Conservation (phyloP, 169 alveolate genomes). For the Eimeria necatrix region DNA sequence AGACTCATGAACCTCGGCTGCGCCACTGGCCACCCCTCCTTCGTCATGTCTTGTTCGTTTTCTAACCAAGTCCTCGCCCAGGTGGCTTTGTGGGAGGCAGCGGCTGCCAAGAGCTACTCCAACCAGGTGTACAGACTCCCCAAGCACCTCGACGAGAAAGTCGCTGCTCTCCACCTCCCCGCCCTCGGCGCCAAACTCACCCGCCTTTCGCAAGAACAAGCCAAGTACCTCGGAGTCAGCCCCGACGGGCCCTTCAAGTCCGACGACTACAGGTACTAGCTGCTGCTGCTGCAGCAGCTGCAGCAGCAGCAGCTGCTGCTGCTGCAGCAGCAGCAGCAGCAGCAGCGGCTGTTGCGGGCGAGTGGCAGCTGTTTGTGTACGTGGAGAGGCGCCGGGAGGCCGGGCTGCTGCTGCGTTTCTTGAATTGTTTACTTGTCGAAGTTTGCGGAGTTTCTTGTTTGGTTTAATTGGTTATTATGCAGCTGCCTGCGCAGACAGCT, state of each 20-base stretch:
- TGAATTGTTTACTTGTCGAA: too few species aligned
- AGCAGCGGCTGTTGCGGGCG: too few species aligned
- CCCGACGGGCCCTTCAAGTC: conserved; percentile 97
- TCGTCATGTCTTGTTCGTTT: conserved; percentile 99
- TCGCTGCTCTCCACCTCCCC: conserved; percentile 97
- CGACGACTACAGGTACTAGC: conserved; percentile 95
- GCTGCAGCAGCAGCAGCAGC: too few species aligned
- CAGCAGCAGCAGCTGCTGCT: too few species aligned
- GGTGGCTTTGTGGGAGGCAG: conserved; percentile 93
- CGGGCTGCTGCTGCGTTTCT: too few species aligned
- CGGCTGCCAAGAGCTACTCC: conserved; percentile 85
- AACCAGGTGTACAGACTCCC: conserved; percentile 96
- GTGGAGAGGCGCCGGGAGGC: too few species aligned
- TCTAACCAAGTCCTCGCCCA: conserved; percentile 97
- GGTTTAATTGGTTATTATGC: too few species aligned
- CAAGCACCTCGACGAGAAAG: conserved; percentile 97
- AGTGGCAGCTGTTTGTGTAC: too few species aligned
- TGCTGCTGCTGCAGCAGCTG: too few species aligned
- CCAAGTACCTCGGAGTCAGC: conserved; percentile 95
- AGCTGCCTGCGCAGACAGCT: too few species aligned
- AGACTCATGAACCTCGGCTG: conserved; percentile 98
- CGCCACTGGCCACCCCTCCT: conserved; percentile 99
- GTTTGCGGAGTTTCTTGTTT: too few species aligned
- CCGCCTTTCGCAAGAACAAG: conserved; percentile 94
- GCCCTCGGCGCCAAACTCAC: conserved; percentile 97